A percentile compares a stretch with the other conserved stretches of the same genome.
Conservation (phyloP, 164 flowering plant species). For the Macadamia integrifolia region DNA sequence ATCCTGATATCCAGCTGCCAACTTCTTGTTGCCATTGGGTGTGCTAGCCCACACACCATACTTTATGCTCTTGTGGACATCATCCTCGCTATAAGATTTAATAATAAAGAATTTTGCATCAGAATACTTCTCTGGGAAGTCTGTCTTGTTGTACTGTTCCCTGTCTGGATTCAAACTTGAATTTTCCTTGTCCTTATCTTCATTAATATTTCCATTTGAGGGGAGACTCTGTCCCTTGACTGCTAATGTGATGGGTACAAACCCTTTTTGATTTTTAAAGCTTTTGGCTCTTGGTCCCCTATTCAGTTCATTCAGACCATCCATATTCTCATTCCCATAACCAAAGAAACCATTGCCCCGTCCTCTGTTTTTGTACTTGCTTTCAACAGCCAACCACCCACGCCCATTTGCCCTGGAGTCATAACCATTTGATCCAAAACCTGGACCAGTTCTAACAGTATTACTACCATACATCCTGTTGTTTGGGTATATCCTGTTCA, state of each 20-base stretch:
- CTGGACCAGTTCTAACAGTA: constrained; percentile 26
- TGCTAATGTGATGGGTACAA: constrained; percentile 31
- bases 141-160: constrained; percentile 58
- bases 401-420: constrained; percentile 36
- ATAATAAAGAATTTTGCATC: constrained; percentile 79
- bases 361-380: constrained; percentile 60
- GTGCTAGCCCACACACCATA: constrained; percentile 92
- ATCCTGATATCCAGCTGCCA: constrained; percentile 67
- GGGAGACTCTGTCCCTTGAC: constrained; percentile 50
- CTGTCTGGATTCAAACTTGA: constrained; percentile 26
- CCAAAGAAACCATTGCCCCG: constrained; percentile 45
- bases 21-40: constrained; percentile 82
- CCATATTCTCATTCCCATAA: constrained; percentile 53
- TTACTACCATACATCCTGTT: constrained; percentile 39
- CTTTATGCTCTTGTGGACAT: constrained; percentile 86
- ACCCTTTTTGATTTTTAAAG: constrained; percentile 47
- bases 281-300: constrained; percentile 77
- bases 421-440: constrained; percentile 32
- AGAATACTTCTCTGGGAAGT: constrained; percentile 57
- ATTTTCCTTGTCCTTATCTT: constrained; percentile 39
- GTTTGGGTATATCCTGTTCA: constrained; percentile 40
- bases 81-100: constrained; percentile 94
- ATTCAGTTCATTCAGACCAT: constrained; percentile 82
- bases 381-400: constrained; percentile 54
- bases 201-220: constrained; percentile 16